These are phyloP conservation scores for Moesziomyces parantarcticus DNA, from an alignment of 1,284 basidiomycete species.

Conservation along the genomic window DNA sequence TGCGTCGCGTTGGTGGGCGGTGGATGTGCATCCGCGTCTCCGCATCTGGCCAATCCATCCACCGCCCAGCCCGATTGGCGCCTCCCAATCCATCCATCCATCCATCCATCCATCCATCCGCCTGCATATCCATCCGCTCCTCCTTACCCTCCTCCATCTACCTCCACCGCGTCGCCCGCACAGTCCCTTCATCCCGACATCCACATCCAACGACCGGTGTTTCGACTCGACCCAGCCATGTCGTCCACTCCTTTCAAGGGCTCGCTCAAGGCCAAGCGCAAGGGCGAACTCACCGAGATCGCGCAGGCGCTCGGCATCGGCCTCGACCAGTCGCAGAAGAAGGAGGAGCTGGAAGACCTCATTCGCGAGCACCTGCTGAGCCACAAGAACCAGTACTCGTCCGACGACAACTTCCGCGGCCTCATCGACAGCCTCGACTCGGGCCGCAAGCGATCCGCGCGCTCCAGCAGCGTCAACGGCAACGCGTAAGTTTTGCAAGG, in stretches of 20 bases:
- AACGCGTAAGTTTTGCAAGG: slow-evolving; percentile 24
- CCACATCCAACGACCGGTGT: neutral
- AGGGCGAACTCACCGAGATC: slow-evolving; percentile 58
- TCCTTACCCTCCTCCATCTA: neutral
- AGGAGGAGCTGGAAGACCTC: slow-evolving; percentile 56
- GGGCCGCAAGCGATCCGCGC: slow-evolving; percentile 33
- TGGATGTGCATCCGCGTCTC: neutral
- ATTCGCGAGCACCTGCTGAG: slow-evolving; percentile 49
- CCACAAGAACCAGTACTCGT: slow-evolving; percentile 39
- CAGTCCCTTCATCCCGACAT: neutral
- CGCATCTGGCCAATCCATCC: slow-evolving; percentile 15
- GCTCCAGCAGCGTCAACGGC: slow-evolving; percentile 49
- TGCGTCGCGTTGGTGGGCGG: neutral
- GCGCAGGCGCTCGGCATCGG: slow-evolving; percentile 52
- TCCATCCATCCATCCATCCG: slow-evolving; percentile 15
- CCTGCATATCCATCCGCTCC: neutral
- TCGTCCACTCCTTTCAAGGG: slow-evolving; percentile 51
- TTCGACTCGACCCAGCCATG: slow-evolving; percentile 13
- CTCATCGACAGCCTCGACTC: slow-evolving; percentile 57
- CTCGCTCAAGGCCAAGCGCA: slow-evolving; percentile 56
- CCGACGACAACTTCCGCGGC: slow-evolving; percentile 46
- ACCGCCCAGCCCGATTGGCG: neutral
- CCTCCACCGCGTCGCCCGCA: no score
- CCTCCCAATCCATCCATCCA: slow-evolving; percentile 31
- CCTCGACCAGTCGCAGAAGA: slow-evolving; percentile 38